Evolutionary conservation across 2,329 filamentous ascomycete species (phyloP).

Genomic region (Amphichorda felina): DNA sequence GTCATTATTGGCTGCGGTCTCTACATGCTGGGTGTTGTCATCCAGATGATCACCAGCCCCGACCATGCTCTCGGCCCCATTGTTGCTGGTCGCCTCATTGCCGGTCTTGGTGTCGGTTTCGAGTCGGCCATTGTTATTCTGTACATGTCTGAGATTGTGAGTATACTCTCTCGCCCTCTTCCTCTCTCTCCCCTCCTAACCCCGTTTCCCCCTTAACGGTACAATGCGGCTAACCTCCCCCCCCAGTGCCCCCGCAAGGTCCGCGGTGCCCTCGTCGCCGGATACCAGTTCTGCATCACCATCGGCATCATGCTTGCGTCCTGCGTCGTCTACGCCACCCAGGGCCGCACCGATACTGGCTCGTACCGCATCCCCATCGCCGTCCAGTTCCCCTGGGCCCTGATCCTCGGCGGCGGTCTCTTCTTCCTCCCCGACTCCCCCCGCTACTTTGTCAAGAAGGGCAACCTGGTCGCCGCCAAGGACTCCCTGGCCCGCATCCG

Average conservation of each 20-base stretch:
- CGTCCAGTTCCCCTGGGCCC: constrained; percentile 70
- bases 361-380: constrained; percentile 73
- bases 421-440: constrained; percentile 75
- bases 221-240: constrained; percentile 10
- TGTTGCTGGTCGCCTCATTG: constrained; percentile 62
- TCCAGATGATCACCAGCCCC: constrained; percentile 47
- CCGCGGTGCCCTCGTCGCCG: constrained; percentile 65
- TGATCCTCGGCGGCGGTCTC: constrained; percentile 63
- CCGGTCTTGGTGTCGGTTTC: constrained; percentile 70
- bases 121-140: constrained; percentile 71
- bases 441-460: constrained; percentile 74
- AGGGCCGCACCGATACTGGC: constrained; percentile 47
- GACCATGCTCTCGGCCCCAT: constrained; percentile 45
- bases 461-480: constrained; percentile 53
- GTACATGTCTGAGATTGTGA: constrained; percentile 76
- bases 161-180: constrained; percentile 9
- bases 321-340: constrained; percentile 60
- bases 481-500: constrained; percentile 54
- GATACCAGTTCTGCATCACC: constrained; percentile 77
- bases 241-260: constrained; percentile 51
- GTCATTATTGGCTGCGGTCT: constrained; percentile 60
- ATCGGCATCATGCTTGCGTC: constrained; percentile 67
- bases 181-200: too few species aligned
- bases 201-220: too few species aligned
- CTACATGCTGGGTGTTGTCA: constrained; percentile 56